These are phyloP conservation scores for Penicillium desertorum DNA, from an alignment of 495 filamentous ascomycete species.

Conservation along the genomic window DNA sequence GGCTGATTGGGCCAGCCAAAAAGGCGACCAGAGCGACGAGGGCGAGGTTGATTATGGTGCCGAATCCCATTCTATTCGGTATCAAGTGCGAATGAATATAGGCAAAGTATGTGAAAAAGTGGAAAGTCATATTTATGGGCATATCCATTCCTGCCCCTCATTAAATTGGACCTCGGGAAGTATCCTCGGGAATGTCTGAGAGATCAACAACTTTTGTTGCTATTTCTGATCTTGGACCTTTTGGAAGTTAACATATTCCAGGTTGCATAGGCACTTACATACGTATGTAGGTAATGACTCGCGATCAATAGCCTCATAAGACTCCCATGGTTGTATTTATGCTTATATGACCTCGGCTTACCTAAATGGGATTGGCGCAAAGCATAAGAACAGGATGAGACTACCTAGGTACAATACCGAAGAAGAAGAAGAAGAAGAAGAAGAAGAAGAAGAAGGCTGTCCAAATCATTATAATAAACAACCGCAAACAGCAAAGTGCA, in stretches of 20 bases:
- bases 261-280: neutral
- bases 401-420: no score
- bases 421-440: no score
- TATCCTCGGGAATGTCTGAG: neutral
- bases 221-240: neutral
- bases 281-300: no score
- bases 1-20: slow-evolving; percentile 34
- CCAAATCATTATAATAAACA: neutral
- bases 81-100: neutral
- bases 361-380: neutral
- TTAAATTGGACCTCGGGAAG: neutral
- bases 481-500: slow-evolving; percentile 5
- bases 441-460: no score
- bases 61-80: slow-evolving; percentile 25
- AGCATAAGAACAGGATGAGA: no score
- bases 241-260: neutral
- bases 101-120: neutral
- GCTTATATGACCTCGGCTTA: neutral
- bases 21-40: slow-evolving; percentile 37
- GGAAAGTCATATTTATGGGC: neutral
- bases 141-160: neutral
- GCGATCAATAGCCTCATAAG: no score
- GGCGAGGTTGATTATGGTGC: slow-evolving; percentile 28
- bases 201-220: neutral
- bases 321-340: neutral